Evolutionary conservation across 202 grass and related monocot species (phyloP).

Genomic region (Setaria viridis): DNA sequence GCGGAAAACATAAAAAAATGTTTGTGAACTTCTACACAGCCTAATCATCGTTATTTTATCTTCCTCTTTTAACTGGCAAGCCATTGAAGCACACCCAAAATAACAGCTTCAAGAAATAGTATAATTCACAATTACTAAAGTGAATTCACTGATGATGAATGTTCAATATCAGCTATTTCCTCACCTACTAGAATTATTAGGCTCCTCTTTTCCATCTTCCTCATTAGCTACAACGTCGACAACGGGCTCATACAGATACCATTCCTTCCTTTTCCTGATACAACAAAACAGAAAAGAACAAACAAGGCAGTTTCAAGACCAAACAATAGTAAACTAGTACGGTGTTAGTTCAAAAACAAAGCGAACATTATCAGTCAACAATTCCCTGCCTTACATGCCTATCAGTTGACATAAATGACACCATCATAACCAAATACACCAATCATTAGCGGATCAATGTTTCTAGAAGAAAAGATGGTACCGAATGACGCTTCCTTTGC

Average conservation of each 20-base stretch:
- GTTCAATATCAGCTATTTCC: neutral
- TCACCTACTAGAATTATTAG: constrained; percentile 75
- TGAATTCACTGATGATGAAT: neutral
- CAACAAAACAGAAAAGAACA: constrained; percentile 34
- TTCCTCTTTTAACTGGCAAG: neutral
- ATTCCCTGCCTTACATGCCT: neutral
- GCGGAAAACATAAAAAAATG: neutral
- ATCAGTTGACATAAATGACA: neutral
- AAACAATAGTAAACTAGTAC: constrained; percentile 11
- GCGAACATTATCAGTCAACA: neutral
- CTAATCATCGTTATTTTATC: neutral
- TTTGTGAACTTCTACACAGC: neutral
- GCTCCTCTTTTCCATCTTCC: constrained; percentile 61
- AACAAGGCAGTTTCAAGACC: neutral
- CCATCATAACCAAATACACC: neutral
- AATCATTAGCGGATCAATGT: neutral
- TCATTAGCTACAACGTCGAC: constrained; percentile 75
- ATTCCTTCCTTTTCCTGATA: constrained; percentile 86
- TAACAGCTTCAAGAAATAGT: neutral
- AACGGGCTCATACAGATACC: constrained; percentile 81
- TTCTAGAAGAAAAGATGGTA: constrained; percentile 28
- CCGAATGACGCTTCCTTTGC: constrained; percentile 91
- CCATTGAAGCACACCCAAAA: no score
- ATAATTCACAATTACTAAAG: neutral
- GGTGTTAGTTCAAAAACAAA: neutral